Base-by-base conservation (phyloP, 345 rosid genomes). In the Gossypium longicalyx region DNA sequence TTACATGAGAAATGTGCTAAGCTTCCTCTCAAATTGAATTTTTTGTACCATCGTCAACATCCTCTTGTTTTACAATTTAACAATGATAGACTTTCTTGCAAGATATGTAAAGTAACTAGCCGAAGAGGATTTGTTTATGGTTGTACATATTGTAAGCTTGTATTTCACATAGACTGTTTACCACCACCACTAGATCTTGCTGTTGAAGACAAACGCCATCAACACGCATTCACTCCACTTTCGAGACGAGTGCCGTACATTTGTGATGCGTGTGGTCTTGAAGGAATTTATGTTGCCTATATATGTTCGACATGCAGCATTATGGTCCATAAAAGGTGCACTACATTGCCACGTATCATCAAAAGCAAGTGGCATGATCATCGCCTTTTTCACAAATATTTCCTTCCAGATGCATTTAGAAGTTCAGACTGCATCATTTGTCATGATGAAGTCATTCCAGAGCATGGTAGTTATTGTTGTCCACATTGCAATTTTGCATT, bases 1-100 rank as follows among this genome's bases (percentile, higher is more conserved):
- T 29, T 29, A 29, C 34, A 29, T 29, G 34, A 29, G 34, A 29
- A 29, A 29, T 29, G 34, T 0, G 5, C 34, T 3, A 29, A 29
- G 38, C 38, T 29, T 29, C 6, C 38, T 29, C 0, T 29, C 38
- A 29, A 29, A 29, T 4, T 29, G 0, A 29, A 29, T 4, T 4
- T 0, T 29, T 0, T 0, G 1, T 29, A 4, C 1, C 38, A 29
- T 29, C 5, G 6, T 0, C 4, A 29, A 4, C 38, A 29, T 4
- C 5, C 38, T 29, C 38, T 29, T 3, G 38, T 29, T 29, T 4
- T 29, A 29, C 38, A 29, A 29, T 29, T 29, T 29, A 29, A 29
- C 0, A 29, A 4, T 0, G 5, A 3, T 0, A 0, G 6, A 4
- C 1, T 29, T 4, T 29, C 38, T 29, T 29, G 38, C 38, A 29